Base-by-base conservation (phyloP, 148 eudicot species). In the Cornus controversa region DNA sequence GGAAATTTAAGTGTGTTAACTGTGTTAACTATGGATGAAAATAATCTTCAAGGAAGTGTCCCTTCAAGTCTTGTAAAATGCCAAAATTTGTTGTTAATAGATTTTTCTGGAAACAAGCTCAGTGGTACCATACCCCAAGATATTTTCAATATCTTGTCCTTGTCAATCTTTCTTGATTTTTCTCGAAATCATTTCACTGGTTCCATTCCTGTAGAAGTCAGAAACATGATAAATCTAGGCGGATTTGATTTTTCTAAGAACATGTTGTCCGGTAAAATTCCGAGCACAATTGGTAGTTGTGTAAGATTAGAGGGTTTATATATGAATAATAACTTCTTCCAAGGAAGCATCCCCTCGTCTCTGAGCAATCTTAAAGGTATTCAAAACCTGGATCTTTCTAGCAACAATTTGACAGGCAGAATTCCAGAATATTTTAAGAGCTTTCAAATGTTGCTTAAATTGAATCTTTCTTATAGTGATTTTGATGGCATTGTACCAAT, bases 401-500 rank as follows among this genome's bases (percentile, higher is more conserved):
- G 18, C 57, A 85, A 88, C 25, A 85, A 81, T 40, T 75, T 88
- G 11, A 74, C 87, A 0, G 91, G 87, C 8, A 26, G 75, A 64
- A 80, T 88, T 26, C 89, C 91, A 15, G 68, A 65, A 0, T 78
- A 69, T 34, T 31, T 87, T 0, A 62, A 64, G 31, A 63, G 50
- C 71, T 73, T 83, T 7, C 31, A 60, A 4, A 67, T 84, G 65
- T 37, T 69, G 37, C 36, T 8, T 25, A 54, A 50, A 8, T 79
- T 86, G 1, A 74, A 80, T 45, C 24, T 88, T 16, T 83, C 86
- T 8, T 69, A 67, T 24, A 88, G 85, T 28, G 57, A 75, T 73
- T 76, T 88, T 66, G 82, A 84, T 65, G 91, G 91, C 31, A 80
- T 54, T 64, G 77, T 88, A 26, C 89, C 91, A 8, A 67, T n/a